Conservation (phyloP, 148 eudicot species). For the Silene conica region DNA sequence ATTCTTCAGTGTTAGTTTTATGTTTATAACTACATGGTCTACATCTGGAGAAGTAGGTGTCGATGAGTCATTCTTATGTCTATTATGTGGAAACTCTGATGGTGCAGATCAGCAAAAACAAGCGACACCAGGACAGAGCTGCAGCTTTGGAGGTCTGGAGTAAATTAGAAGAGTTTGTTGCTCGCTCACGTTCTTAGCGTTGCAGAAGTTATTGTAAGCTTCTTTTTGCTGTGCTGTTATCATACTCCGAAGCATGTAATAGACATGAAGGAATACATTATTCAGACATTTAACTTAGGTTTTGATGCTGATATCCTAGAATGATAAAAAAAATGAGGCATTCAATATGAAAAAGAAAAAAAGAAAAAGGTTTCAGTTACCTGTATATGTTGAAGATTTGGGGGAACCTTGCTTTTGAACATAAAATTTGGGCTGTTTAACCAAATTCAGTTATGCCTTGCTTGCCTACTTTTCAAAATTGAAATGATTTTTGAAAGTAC, state of each 20-base stretch:
- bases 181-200: constrained; percentile 65
- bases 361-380: neutral
- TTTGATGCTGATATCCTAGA: neutral
- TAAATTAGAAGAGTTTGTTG: constrained; percentile 71
- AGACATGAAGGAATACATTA: neutral
- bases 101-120: constrained; percentile 89
- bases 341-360: too few species aligned
- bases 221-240: constrained; percentile 6
- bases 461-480: neutral
- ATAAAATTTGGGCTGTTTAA: neutral
- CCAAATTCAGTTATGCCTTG: neutral
- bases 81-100: neutral
- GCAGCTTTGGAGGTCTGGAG: constrained; percentile 98
- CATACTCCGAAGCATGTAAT: neutral
- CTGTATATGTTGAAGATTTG: neutral
- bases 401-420: neutral
- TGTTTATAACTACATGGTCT: neutral
- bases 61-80: neutral
- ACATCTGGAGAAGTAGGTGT: neutral
- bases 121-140: constrained; percentile 92
- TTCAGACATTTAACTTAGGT: neutral
- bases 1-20: neutral
- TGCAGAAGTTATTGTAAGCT: constrained; percentile 11
- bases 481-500: neutral
- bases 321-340: neutral